These are phyloP conservation scores for Geosmithia morbida DNA, from an alignment of 2,329 filamentous ascomycete genomes.

Conservation along the genomic window DNA sequence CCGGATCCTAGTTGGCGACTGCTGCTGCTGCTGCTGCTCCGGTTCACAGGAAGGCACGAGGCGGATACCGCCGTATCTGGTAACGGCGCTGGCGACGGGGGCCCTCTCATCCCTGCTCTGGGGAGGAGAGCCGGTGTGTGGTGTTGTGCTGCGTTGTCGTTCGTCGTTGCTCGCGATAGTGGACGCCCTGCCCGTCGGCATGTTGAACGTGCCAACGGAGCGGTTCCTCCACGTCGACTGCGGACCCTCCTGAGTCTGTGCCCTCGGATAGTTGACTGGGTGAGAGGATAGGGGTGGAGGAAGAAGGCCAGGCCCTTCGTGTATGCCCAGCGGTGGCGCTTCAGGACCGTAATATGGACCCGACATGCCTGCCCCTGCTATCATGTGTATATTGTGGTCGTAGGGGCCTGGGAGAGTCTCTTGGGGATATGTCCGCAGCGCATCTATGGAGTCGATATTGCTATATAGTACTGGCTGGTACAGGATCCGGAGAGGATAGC, in stretches of 20 bases:
- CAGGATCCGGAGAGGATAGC: conserved; percentile 2
- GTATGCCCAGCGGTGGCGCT: too few relatives aligned
- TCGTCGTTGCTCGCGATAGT: conserved; percentile 11
- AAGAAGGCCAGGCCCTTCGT: too few relatives aligned
- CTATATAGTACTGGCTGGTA: conserved; percentile 8
- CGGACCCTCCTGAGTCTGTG: not conserved
- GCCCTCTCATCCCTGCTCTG: too few relatives aligned
- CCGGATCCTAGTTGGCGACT: too few relatives aligned
- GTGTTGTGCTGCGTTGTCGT: not conserved
- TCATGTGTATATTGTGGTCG: not conserved
- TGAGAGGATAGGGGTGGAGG: not conserved
- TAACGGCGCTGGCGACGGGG: too few relatives aligned
- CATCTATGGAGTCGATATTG: not conserved
- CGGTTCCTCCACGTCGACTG: conserved; percentile 11
- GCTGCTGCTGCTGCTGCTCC: too few relatives aligned
- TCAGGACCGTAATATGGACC: not conserved
- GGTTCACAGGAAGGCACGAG: too few relatives aligned
- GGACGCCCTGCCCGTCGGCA: conserved; percentile 18
- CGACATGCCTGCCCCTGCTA: not conserved
- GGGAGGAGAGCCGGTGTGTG: not conserved
- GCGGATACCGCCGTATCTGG: too few relatives aligned
- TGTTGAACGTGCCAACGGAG: conserved; percentile 10
- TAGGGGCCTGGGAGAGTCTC: not conserved
- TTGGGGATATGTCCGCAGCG: conserved; percentile 1
- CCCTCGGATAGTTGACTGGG: too few relatives aligned